phyloP scores from a whole-genome alignment of 208 protist species.

The Trypanosoma congolense region DNA sequence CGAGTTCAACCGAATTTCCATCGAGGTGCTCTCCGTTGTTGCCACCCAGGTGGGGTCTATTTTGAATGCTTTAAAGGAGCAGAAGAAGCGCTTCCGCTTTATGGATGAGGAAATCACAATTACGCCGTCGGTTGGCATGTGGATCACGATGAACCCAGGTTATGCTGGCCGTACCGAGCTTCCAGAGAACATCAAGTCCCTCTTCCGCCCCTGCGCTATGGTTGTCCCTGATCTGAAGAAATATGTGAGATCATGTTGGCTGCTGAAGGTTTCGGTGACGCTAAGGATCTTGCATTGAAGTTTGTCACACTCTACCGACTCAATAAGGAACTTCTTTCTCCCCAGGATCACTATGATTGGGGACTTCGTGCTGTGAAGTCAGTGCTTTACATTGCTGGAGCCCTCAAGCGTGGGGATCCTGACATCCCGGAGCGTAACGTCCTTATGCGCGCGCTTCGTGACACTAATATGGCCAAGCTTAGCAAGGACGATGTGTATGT shows the following conservation, averaged over 20 bases:
- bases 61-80: constrained; percentile 95
- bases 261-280: constrained; percentile 95
- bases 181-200: constrained; percentile 96
- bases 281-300: constrained; percentile 96
- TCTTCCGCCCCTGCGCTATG: constrained; percentile 98
- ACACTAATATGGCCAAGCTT: constrained; percentile 98
- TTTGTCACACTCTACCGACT: constrained; percentile 97
- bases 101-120: constrained; percentile 94
- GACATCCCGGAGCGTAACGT: constrained; percentile 94
- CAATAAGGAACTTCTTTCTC: constrained; percentile 95
- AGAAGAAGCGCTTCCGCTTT: constrained; percentile 94
- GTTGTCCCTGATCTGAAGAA: constrained; percentile 97
- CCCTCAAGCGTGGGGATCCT: constrained; percentile 94
- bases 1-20: constrained; percentile 96
- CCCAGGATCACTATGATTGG: constrained; percentile 99
- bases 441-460: constrained; percentile 96
- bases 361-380: constrained; percentile 98
- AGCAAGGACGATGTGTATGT: constrained; percentile 97
- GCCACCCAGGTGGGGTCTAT: constrained; percentile 97
- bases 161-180: constrained; percentile 96
- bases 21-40: constrained; percentile 97
- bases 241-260: constrained; percentile 99
- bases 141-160: constrained; percentile 98
- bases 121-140: constrained; percentile 89
- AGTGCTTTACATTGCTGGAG: constrained; percentile 96